Evolutionary conservation across 768 basidiomycete genomes (phyloP).

Genomic region (Xerocomus spinulosus): DNA sequence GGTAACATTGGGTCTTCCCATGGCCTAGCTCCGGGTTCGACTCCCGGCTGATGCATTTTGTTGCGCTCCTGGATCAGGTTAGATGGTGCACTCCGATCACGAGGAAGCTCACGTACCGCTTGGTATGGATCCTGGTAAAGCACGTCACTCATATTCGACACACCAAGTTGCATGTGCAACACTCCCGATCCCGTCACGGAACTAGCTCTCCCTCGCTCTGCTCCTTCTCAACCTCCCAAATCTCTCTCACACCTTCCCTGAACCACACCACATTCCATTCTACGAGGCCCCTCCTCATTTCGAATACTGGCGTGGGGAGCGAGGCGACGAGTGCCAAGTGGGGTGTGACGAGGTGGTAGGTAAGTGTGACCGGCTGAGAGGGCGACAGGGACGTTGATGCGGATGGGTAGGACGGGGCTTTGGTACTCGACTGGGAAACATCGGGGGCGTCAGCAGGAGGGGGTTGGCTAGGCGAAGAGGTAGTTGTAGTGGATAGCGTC

Average conservation of each 20-base stretch:
- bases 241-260: constrained; percentile 77
- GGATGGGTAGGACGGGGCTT: constrained; percentile 61
- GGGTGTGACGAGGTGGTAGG: constrained; percentile 76
- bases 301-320: constrained; percentile 67
- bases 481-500: constrained; percentile 5
- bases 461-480: neutral
- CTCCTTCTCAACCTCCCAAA: constrained; percentile 71
- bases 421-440: constrained; percentile 19
- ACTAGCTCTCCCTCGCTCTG: constrained; percentile 21
- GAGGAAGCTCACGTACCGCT: too few species aligned
- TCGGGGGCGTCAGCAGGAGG: constrained; percentile 4
- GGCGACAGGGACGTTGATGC: constrained; percentile 61
- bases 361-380: constrained; percentile 63
- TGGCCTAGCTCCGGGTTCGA: constrained; percentile 60
- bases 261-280: constrained; percentile 89
- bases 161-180: neutral
- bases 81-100: too few species aligned
- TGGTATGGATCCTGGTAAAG: too few species aligned
- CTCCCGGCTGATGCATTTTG: constrained; percentile 47
- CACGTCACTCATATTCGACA: neutral
- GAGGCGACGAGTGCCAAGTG: constrained; percentile 68
- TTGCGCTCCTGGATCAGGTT: too few species aligned
- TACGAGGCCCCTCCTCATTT: constrained; percentile 66
- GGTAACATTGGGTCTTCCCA: constrained; percentile 90
- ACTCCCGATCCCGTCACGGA: neutral